Evolutionary conservation across 495 filamentous ascomycete species (phyloP).

Genomic region (Extremus antarcticus): DNA sequence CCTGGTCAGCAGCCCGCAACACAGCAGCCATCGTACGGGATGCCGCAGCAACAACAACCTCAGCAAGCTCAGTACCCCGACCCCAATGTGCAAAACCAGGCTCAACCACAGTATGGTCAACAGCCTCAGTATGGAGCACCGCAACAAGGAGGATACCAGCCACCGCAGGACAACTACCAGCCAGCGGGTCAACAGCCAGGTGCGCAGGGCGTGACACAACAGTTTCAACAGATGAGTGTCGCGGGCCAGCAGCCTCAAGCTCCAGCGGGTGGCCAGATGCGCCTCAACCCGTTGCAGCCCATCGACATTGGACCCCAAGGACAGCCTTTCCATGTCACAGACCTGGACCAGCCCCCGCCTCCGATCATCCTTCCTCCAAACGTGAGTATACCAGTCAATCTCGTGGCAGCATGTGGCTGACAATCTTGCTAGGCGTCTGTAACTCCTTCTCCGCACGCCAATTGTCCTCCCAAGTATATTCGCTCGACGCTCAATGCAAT

Average conservation of each 20-base stretch:
- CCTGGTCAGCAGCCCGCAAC: conserved; percentile 12
- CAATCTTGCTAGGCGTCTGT: conserved; percentile 58
- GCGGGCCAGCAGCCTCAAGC: conserved; percentile 39
- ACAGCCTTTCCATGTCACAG: conserved; percentile 86
- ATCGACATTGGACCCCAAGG: conserved; percentile 65
- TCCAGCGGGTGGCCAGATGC: conserved; percentile 34
- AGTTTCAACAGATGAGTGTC: conserved; percentile 72
- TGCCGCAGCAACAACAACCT: conserved; percentile 7
- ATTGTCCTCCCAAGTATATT: conserved; percentile 89
- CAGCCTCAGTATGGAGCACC: conserved; percentile 36
- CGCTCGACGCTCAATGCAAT: conserved; percentile 89
- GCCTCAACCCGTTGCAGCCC: conserved; percentile 81
- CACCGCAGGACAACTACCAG: conserved; percentile 56
- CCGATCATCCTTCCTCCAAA: conserved; percentile 84
- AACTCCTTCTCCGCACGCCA: conserved; percentile 82
- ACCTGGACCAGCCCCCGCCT: conserved; percentile 85
- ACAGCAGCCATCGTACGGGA: conserved; percentile 22
- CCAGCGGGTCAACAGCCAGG: conserved; percentile 33
- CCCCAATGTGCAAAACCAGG: conserved; percentile 10
- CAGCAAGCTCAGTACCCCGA: conserved; percentile 20
- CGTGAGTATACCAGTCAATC: conserved; percentile 44
- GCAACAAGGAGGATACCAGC: conserved; percentile 54
- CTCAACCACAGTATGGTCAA: conserved; percentile 20
- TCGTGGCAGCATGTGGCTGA: neutral
- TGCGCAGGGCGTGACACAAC: conserved; percentile 66